A percentile compares a stretch with the other conserved stretches of the same genome.
Evolutionary conservation across 768 basidiomycete species (phyloP).

Genomic region (Lepiota venenata): DNA sequence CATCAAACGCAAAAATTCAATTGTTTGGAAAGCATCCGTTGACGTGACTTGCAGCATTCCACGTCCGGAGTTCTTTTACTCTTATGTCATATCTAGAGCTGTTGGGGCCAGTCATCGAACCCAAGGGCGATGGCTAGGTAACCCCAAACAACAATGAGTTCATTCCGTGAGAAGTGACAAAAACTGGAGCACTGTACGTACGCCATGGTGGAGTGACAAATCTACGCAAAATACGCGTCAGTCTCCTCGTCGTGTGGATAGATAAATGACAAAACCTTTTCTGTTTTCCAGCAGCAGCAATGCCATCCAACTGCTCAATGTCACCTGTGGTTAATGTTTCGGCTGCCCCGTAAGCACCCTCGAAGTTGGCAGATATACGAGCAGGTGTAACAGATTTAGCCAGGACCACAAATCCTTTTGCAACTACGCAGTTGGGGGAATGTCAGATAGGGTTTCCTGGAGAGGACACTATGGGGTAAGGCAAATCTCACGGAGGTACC

Average conservation of each 20-base stretch:
- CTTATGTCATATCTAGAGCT: constrained; percentile 9
- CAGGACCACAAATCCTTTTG: constrained; percentile 61
- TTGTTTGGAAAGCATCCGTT: no score
- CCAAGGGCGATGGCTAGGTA: constrained; percentile 58
- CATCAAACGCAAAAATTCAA: no score
- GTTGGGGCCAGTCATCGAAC: constrained; percentile 60
- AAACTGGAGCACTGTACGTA: constrained; percentile 30
- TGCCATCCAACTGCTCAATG: constrained; percentile 51
- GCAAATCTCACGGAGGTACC: constrained; percentile 52
- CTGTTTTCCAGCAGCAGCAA: constrained; percentile 63
- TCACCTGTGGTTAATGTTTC: constrained; percentile 48
- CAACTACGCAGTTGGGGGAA: constrained; percentile 36
- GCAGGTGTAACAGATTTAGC: constrained; percentile 76
- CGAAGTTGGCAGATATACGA: constrained; percentile 61
- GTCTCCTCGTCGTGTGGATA: not conserved
- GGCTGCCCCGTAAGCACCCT: constrained; percentile 44
- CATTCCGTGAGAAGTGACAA: constrained; percentile 2
- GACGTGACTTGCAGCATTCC: not conserved
- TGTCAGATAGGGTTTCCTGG: not conserved
- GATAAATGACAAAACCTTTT: constrained; percentile 36
- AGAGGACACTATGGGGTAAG: constrained; percentile 5
- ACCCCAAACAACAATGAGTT: constrained; percentile 13
- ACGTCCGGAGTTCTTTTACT: not conserved
- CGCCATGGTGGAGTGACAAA: constrained; percentile 71
- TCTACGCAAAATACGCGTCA: constrained; percentile 21